Evolutionary conservation across 768 basidiomycete genomes (phyloP), one percentile per base, ranked within the genome.

Genomic region (Calocybe cyanea): DNA sequence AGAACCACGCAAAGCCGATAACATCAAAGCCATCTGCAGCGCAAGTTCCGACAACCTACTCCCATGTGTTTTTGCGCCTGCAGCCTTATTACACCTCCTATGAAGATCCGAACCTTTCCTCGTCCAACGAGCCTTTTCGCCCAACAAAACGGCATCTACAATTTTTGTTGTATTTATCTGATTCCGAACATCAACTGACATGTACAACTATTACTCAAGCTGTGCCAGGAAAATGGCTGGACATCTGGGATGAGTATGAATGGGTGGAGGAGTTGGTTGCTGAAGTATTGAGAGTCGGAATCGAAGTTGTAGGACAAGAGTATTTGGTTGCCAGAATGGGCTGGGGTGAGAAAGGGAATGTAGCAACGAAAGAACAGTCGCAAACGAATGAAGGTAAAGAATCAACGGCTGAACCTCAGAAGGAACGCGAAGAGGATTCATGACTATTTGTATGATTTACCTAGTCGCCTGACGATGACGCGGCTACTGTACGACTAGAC

Each of bases 261-360:
- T 95, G 96, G 96, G 93, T 98, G 10, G 96, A 99, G 65, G 94
- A 99, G 59, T 63, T 87, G 31, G 78, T 97, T 50, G 94, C 93
- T 3, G 95, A 97, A 57, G 78, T 81, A 0, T 66, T 99, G 47
- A 71, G 90, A 45, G 71, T 91, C 11, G 89, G 86, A 7, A 81
- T 95, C 21, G 94, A 97, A 67, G 80, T 93, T 14, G 70, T 97
- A 49, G 92, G 92, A 2, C 93, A 97, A 65, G 91, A 95, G 58
- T 94, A 94, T 58, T 72, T 94, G 11, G 87, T 85, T 33, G 75
- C 80, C 25, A 71, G 92, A 47, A 93, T 93, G 92, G 83, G 90
- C 1, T 92, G 90, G 87, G 74, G 63, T 8, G 70, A 64, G 8
- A 41, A 48, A 18, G 34, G 32, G 11, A 53, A 47, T 21, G 18